Percentiles rank a stretch among this genome's conserved stretches.
phyloP scores from a whole-genome alignment of 1,284 basidiomycete species.

The Puccinia triticina region DNA sequence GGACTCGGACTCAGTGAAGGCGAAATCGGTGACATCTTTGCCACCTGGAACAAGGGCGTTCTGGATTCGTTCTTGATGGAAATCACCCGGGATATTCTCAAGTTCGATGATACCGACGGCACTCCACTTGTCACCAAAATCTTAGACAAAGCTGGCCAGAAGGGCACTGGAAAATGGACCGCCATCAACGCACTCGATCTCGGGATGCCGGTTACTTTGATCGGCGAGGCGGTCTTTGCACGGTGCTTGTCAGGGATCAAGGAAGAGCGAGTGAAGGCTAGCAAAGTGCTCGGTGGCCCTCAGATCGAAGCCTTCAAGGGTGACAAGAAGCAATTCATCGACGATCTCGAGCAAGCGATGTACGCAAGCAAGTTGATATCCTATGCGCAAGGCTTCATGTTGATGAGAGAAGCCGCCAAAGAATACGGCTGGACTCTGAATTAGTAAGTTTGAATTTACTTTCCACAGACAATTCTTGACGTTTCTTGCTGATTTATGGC shows the following conservation, averaged over 20 bases:
- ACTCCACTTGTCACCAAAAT: conserved; percentile 89
- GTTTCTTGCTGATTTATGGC: neutral
- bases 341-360: conserved; percentile 96
- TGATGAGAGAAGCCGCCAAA: conserved; percentile 97
- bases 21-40: conserved; percentile 61
- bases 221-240: conserved; percentile 98
- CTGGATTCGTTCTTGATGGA: conserved; percentile 99
- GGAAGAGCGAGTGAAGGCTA: conserved; percentile 90
- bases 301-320: conserved; percentile 90
- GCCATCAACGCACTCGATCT: conserved; percentile 96
- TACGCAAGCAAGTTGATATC: conserved; percentile 91
- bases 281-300: conserved; percentile 85
- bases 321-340: conserved; percentile 98
- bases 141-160: conserved; percentile 93
- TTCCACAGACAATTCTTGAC: conserved; percentile 54
- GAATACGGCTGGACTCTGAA: conserved; percentile 71
- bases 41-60: conserved; percentile 92
- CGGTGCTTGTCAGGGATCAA: conserved; percentile 97
- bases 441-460: conserved; percentile 54
- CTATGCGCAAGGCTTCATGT: conserved; percentile 98
- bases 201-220: conserved; percentile 90
- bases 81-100: conserved; percentile 92
- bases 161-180: conserved; percentile 99
- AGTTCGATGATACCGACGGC: conserved; percentile 95
- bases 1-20: conserved; percentile 73